A percentile compares a stretch with the other conserved stretches of the same genome.
These are phyloP conservation scores for Magnolia kwangsiensis DNA, from an alignment of 164 flowering plant genomes.

Conservation along the genomic window DNA sequence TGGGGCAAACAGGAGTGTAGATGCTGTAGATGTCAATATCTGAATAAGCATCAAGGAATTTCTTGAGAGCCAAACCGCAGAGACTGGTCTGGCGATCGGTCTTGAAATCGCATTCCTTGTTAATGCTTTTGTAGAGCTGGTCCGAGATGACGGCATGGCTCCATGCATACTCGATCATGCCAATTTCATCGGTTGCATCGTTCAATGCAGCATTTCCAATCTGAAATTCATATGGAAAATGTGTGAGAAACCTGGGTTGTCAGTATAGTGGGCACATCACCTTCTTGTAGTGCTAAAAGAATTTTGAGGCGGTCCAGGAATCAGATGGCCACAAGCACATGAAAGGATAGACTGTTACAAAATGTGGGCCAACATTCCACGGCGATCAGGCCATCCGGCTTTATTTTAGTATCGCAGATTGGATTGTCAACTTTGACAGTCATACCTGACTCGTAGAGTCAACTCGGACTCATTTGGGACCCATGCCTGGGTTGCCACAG, in stretches of 20 bases:
- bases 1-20: constrained; percentile 47
- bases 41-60: constrained; percentile 32
- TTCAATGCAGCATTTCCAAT: constrained; percentile 62
- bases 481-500: no score
- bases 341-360: no score
- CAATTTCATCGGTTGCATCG: constrained; percentile 44
- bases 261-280: background rate
- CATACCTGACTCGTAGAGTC: no score
- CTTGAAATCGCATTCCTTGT: constrained; percentile 38
- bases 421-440: no score
- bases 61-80: constrained; percentile 19
- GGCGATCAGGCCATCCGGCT: no score
- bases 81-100: constrained; percentile 8
- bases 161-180: constrained; percentile 64
- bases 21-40: constrained; percentile 64
- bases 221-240: constrained; percentile 18
- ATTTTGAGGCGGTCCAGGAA: no score
- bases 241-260: background rate
- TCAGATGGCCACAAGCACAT: no score
- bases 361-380: no score
- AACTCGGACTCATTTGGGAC: no score
- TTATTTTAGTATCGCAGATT: no score
- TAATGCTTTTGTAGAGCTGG: constrained; percentile 29
- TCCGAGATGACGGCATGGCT: constrained; percentile 68
- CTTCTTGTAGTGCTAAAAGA: no score